These are phyloP conservation scores for Pseudogymnoascus sp. DNA, from an alignment of 2,329 filamentous ascomycete species.

Conservation along the genomic window DNA sequence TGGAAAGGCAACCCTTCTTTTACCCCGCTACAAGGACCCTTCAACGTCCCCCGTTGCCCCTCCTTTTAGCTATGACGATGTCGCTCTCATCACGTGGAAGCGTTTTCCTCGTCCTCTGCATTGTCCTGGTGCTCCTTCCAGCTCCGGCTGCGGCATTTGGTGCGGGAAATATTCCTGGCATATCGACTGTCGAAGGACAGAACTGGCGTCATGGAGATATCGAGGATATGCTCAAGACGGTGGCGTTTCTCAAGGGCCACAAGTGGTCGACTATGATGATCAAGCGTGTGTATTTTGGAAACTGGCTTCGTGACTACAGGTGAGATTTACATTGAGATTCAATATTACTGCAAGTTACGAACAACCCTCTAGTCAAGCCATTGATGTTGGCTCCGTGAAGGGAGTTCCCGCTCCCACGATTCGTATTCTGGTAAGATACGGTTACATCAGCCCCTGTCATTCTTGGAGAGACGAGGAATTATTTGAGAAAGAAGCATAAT, in stretches of 20 bases:
- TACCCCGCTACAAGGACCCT: background rate
- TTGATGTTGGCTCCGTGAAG: conserved; percentile 74
- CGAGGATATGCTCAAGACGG: conserved; percentile 70
- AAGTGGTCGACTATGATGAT: conserved; percentile 78
- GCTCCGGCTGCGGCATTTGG: conserved; percentile 54
- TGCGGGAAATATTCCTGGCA: conserved; percentile 64
- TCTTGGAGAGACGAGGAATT: background rate
- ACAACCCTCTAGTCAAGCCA: conserved; percentile 51
- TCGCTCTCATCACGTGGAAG: conserved; percentile 16
- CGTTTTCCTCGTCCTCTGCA: conserved; percentile 40
- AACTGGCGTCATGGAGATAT: conserved; percentile 46
- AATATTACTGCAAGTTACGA: background rate
- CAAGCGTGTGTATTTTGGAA: conserved; percentile 74
- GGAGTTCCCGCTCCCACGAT: conserved; percentile 71
- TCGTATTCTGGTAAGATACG: conserved; percentile 52
- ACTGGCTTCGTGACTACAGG: conserved; percentile 73
- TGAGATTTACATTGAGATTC: background rate
- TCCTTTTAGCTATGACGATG: conserved; percentile 4
- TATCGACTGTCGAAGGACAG: conserved; percentile 44
- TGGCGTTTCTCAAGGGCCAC: conserved; percentile 70
- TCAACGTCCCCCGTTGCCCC: background rate
- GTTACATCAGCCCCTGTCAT: background rate
- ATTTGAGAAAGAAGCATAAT: background rate
- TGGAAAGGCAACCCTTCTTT: background rate
- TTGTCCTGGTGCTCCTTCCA: conserved; percentile 50